Base-by-base conservation (phyloP, 805 yeast species). In the Hemisphaericaspora nanyangensis region DNA sequence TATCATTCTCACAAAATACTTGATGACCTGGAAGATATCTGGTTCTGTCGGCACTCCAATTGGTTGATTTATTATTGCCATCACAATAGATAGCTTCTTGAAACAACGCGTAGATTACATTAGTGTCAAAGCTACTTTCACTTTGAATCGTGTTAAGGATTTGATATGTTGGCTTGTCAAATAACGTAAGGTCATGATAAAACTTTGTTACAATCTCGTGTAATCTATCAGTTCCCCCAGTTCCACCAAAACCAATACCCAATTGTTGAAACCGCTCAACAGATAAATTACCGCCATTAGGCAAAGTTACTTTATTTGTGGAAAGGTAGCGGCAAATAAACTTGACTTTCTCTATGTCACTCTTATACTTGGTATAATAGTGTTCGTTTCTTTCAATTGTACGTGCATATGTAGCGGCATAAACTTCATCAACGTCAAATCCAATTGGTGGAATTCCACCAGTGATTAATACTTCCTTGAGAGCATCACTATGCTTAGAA, bases 391-490 rank as follows among this genome's bases (percentile, higher is more conserved):
- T 55, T 37, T 74, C 76, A 15, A 41, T 58, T 1, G 79, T 72
- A 15, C 76, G 55, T 24, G 59, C 46, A 43, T 69, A 75, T 3
- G 81, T 74, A 2, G 72, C 73, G 8, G 42, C 38, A 46, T 77
- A 76, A 7, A 78, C 80, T 28, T 71, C 70, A 35, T 71, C 76
- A 5, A 76, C 67, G 1, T 61, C 48, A 24, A 47, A 51, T 5
- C 60, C 62, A 13, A 78, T 51, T 1, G 83, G 82, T 2, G 84
- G 82, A 11, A 78, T 63, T 5, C 83, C 84, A 1, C 81, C 84
- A 1, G 83, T 70, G 17, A 77, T 53, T 13, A 78, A 49, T 1
- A 72, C 73, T 35, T 65, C 69, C 30, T 60, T 60, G 19, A 78
- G 42, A 2, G 73, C 58, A 1, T 53, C 51, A 1, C 77, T 70